Percentiles rank a stretch among this genome's conserved stretches.
phyloP scores from a whole-genome alignment of 345 rosid genomes.

The Eucalyptus lansdowneana region DNA sequence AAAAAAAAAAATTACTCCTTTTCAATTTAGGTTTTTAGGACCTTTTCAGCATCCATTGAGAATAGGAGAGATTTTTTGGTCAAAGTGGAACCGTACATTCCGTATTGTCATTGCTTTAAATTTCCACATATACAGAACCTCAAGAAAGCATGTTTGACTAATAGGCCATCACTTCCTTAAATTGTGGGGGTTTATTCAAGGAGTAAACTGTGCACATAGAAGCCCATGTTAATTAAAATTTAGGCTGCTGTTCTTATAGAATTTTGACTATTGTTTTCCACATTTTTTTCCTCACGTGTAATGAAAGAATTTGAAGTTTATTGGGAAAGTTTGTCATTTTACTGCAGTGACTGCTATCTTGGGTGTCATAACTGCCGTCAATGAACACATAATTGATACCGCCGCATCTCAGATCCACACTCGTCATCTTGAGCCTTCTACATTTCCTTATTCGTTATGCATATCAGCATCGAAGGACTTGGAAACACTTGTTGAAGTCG shows the following conservation, averaged over 20 bases:
- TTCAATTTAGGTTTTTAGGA: too few species aligned
- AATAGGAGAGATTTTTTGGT: not conserved
- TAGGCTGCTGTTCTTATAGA: not conserved
- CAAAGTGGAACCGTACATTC: not conserved
- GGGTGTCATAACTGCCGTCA: conserved; percentile 75
- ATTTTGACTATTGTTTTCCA: not conserved
- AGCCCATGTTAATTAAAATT: not conserved
- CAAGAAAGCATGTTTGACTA: not conserved
- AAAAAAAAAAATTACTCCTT: too few species aligned
- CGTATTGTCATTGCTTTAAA: not conserved
- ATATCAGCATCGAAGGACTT: too few species aligned
- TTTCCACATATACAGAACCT: not conserved
- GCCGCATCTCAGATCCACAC: conserved; percentile 24
- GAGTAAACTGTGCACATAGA: not conserved
- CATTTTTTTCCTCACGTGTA: not conserved
- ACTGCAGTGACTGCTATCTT: conserved; percentile 69
- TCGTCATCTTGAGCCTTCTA: not conserved
- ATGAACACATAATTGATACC: conserved; percentile 73
- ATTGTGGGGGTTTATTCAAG: not conserved
- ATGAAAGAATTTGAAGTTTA: not conserved
- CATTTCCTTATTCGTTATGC: too few species aligned
- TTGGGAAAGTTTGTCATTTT: conserved; percentile 3
- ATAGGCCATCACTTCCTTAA: not conserved
- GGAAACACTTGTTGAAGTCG: too few species aligned
- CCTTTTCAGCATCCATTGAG: too few species aligned